Evolutionary conservation across 345 rosid genomes (phyloP), one percentile per base, ranked within the genome.

Genomic region (Gossypium arboreum): DNA sequence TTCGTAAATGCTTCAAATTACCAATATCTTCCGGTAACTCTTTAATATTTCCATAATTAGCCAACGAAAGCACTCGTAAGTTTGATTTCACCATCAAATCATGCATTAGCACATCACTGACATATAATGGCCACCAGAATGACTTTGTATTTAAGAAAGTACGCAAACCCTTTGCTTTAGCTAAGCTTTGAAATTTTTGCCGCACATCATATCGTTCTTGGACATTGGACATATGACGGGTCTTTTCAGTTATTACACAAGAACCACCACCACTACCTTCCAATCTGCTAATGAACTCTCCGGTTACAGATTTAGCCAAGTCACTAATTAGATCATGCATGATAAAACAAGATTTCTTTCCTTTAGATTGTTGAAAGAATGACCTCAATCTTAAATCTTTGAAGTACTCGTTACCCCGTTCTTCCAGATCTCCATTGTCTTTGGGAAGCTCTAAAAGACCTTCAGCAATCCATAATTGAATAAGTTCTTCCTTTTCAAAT

Each of bases 391-490:
- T 1, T 2, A 64, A 45, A 2, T 72, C 76, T 24, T 16, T 5
- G 57, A 77, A 64, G 17, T 2, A 72, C 29, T 55, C 24, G 1
- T 11, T 43, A 3, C 80, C 73, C 11, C 2, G 17, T 8, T 55
- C 82, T 54, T 69, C 64, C 15, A n/a, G 0, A 7, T 18, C n/a
- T 39, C 10, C 18, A 2, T 24, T 22, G 12, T 41, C 2, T 2
- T 17, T 20, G 11, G 11, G 12, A 2, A 15, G 7, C 1, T 7
- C 3, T 48, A 79, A 2, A 7, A 79, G 39, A 24, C 58, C 82
- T 45, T 80, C 77, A 1, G 77, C 79, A 70, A 80, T 80, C 77
- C 82, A 80, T 12, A 67, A 54, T 2, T 2, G 50, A 43, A 80
- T n/a, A n/a, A 76, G 24, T 5, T 57, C 71, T 18, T 76, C 77